phyloP scores from a whole-genome alignment of 768 basidiomycete genomes.

The Paxillus rubicundulus region DNA sequence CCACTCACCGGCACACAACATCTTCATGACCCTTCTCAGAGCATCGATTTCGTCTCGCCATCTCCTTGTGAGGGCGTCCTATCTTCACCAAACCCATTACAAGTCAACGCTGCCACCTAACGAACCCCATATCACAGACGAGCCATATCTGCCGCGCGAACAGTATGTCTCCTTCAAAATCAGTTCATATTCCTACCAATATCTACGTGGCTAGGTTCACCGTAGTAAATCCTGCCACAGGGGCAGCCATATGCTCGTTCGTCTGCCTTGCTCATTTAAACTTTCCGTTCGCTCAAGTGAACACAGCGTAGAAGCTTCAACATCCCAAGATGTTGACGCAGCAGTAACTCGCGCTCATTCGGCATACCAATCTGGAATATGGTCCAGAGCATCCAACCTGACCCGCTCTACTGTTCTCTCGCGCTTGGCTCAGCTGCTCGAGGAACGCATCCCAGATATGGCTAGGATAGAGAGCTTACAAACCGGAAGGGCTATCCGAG shows the following conservation, averaged over 20 bases:
- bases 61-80: not conserved
- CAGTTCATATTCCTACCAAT: not conserved
- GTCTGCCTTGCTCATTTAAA: slow-evolving; percentile 18
- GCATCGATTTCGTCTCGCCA: not conserved
- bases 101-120: not conserved
- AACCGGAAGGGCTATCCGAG: slow-evolving; percentile 78
- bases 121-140: not conserved
- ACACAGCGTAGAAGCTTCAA: slow-evolving; percentile 54
- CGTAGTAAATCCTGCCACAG: slow-evolving; percentile 69
- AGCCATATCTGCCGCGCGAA: not conserved
- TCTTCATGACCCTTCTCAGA: not conserved
- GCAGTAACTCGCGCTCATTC: slow-evolving; percentile 56
- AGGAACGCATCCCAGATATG: slow-evolving; percentile 53
- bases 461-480: slow-evolving; percentile 70
- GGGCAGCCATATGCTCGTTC: slow-evolving; percentile 56
- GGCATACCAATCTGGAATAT: slow-evolving; percentile 62
- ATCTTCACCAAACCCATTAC: slow-evolving; percentile 9
- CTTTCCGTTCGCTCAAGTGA: not conserved
- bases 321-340: slow-evolving; percentile 46
- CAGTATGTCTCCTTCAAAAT: slow-evolving; percentile 1
- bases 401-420: slow-evolving; percentile 65
- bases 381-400: slow-evolving; percentile 61
- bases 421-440: slow-evolving; percentile 60
- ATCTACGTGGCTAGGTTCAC: slow-evolving; percentile 39
- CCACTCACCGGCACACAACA: not conserved